These are phyloP conservation scores for Codiaeum variegatum DNA, from an alignment of 441 rosid genomes.

Conservation along the genomic window DNA sequence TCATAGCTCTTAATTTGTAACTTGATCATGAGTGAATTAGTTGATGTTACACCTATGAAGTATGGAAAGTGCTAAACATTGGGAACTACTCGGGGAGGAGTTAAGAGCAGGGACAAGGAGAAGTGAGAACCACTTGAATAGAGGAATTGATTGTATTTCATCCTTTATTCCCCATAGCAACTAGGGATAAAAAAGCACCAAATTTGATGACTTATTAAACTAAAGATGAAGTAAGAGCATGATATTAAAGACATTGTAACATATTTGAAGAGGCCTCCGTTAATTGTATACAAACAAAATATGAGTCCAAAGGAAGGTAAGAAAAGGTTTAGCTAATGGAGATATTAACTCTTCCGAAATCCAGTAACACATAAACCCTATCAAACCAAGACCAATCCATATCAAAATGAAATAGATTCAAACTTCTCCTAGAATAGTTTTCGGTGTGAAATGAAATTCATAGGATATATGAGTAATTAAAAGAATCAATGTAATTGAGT, in stretches of 20 bases:
- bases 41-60: too few relatives aligned
- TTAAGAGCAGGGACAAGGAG: slow-evolving; percentile 6
- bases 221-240: background rate
- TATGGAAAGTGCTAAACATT: too few relatives aligned
- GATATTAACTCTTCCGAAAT: slow-evolving; percentile 1
- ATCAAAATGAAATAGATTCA: too few relatives aligned
- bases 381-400: background rate
- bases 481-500: too few relatives aligned
- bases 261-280: background rate
- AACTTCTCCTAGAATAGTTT: too few relatives aligned
- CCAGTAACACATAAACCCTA: background rate
- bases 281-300: slow-evolving; percentile 6
- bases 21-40: too few relatives aligned
- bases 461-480: too few relatives aligned
- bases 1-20: too few relatives aligned
- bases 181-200: background rate
- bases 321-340: slow-evolving; percentile 11
- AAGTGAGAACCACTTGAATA: slow-evolving; percentile 13
- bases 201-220: background rate
- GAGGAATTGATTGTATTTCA: slow-evolving; percentile 19
- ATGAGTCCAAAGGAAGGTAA: background rate
- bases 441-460: too few relatives aligned
- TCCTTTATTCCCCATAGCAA: slow-evolving; percentile 10
- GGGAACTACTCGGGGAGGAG: too few relatives aligned
- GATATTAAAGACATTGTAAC: slow-evolving; percentile 8